A percentile compares a stretch with the other conserved stretches of the same genome.
These are phyloP conservation scores for Peronospora destructor DNA, from an alignment of 352 stramenopile species.

Conservation along the genomic window DNA sequence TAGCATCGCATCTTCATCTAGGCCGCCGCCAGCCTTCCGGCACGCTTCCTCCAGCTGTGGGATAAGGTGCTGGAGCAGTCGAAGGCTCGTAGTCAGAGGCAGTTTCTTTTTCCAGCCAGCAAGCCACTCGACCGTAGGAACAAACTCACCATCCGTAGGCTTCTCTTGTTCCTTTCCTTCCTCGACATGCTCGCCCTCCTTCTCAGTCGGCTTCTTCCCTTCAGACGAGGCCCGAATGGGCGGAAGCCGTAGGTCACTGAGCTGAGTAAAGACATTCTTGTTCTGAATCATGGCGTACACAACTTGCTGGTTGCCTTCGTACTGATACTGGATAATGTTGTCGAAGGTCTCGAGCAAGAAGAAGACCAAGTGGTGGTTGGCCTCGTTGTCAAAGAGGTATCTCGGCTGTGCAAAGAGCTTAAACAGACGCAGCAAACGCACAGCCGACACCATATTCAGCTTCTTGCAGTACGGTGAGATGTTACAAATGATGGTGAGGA, in stretches of 20 bases:
- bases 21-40: slow-evolving; percentile 68
- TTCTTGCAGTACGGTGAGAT: slow-evolving; percentile 96
- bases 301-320: slow-evolving; percentile 93
- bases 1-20: slow-evolving; percentile 95
- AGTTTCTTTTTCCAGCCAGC: slow-evolving; percentile 91
- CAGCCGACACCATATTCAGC: slow-evolving; percentile 91
- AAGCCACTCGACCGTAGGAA: slow-evolving; percentile 92
- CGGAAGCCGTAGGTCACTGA: slow-evolving; percentile 86
- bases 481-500: slow-evolving; percentile 98
- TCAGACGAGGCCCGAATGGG: slow-evolving; percentile 57
- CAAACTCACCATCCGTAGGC: slow-evolving; percentile 46
- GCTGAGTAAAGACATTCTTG: slow-evolving; percentile 91
- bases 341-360: slow-evolving; percentile 98
- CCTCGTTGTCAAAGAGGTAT: slow-evolving; percentile 92
- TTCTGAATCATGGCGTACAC: slow-evolving; percentile 97
- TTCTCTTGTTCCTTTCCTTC: slow-evolving; percentile 10
- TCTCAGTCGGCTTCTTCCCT: slow-evolving; percentile 11
- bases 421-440: slow-evolving; percentile 96
- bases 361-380: slow-evolving; percentile 93
- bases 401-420: slow-evolving; percentile 93
- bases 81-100: slow-evolving; percentile 91
- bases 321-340: slow-evolving; percentile 99
- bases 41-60: slow-evolving; percentile 80
- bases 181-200: slow-evolving; percentile 10
- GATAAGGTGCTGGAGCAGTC: slow-evolving; percentile 91